Conservation (phyloP, 192 early-diverging fungal genomes). For the Mycoemilia scoparia region DNA sequence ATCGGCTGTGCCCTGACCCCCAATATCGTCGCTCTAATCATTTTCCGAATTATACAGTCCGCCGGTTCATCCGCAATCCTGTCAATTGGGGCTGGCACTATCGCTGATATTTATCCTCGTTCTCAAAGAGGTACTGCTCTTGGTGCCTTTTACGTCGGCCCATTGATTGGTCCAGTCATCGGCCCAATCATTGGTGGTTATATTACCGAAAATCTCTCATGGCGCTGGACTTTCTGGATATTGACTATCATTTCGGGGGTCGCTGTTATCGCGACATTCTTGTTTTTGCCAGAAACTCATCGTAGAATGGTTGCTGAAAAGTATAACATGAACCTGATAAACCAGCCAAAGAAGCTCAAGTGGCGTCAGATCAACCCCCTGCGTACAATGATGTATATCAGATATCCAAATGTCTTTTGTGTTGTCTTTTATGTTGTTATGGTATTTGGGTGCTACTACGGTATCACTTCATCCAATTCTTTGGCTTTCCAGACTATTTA, state of each 20-base stretch:
- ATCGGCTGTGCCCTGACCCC: constrained; percentile 26
- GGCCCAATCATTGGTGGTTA: constrained; percentile 37
- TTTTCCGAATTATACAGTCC: constrained; percentile 27
- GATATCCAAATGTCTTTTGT: constrained; percentile 17
- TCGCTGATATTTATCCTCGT: constrained; percentile 32
- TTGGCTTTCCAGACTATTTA: constrained; percentile 24
- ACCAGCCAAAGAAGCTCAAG: constrained; percentile 8
- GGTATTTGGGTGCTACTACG: constrained; percentile 32
- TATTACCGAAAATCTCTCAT: constrained; percentile 24
- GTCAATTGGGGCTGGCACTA: constrained; percentile 29
- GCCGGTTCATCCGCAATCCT: constrained; percentile 29
- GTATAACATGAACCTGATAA: constrained; percentile 13
- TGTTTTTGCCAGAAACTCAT: constrained; percentile 41
- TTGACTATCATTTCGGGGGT: constrained; percentile 32
- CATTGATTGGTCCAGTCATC: constrained; percentile 29
- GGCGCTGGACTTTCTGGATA: constrained; percentile 42
- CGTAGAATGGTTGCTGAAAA: constrained; percentile 15
- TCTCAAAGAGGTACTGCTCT: constrained; percentile 33
- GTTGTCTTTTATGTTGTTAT: constrained; percentile 21
- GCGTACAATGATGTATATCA: constrained; percentile 6
- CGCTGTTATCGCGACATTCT: constrained; percentile 23
- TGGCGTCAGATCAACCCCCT: constrained; percentile 21
- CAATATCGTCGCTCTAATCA: constrained; percentile 13
- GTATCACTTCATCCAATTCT: constrained; percentile 24
- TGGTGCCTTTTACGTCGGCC: constrained; percentile 30